Evolutionary conservation across 2,329 filamentous ascomycete species (phyloP).

Genomic region (Colletotrichum sp.): DNA sequence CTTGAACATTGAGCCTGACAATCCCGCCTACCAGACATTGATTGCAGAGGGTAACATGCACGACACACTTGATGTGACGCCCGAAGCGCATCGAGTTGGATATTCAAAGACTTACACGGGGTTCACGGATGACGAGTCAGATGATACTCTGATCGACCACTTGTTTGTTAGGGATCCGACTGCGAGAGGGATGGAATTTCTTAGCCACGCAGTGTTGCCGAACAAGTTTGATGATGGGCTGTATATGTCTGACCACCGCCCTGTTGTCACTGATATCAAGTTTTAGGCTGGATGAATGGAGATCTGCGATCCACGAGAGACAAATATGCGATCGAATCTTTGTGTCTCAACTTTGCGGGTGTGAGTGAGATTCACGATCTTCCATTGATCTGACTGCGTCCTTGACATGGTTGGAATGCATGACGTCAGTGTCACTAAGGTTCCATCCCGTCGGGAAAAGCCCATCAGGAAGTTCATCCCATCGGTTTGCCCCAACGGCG

Average conservation of each 20-base stretch:
- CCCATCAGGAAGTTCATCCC: not conserved
- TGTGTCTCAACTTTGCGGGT: not conserved
- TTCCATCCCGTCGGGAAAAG: not conserved
- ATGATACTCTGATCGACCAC: constrained; percentile 28
- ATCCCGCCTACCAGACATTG: constrained; percentile 27
- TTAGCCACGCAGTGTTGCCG: constrained; percentile 28
- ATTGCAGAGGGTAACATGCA: constrained; percentile 23
- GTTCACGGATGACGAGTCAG: constrained; percentile 24
- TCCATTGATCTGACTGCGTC: fast-evolving
- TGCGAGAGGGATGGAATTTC: constrained; percentile 21
- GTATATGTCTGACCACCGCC: constrained; percentile 36
- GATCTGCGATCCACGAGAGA: not conserved
- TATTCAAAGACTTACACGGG: constrained; percentile 33
- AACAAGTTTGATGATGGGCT: constrained; percentile 28
- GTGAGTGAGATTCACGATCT: not conserved
- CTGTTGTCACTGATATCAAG: constrained; percentile 31
- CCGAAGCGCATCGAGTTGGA: constrained; percentile 25
- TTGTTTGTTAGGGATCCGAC: constrained; percentile 32
- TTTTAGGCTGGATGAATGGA: not conserved
- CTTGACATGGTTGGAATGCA: not conserved
- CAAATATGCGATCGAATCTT: not conserved
- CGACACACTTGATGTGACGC: constrained; percentile 28
- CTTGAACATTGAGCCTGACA: constrained; percentile 32
- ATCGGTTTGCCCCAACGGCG: not conserved
- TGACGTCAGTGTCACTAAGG: not conserved